Percentiles rank a stretch among this genome's conserved stretches.
phyloP scores from a whole-genome alignment of 75 land plant species.

The Pinus taeda region DNA sequence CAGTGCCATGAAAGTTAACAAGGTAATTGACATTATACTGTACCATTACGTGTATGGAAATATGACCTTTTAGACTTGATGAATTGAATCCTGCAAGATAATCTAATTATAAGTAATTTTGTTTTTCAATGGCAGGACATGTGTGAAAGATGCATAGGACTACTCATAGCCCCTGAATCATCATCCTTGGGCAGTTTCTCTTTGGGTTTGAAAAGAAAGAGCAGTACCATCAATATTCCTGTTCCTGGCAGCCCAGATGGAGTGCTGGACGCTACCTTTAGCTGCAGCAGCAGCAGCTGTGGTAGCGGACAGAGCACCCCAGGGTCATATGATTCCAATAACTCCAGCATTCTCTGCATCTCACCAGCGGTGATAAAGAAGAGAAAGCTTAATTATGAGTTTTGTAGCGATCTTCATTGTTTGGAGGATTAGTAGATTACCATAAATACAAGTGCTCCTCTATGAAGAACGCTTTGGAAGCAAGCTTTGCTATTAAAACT shows the following conservation, averaged over 20 bases:
- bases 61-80: too few relatives aligned
- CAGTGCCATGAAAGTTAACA: conserved; percentile 23
- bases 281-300: conserved; percentile 5
- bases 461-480: neutral
- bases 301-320: conserved; percentile 8
- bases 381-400: conserved; percentile 7
- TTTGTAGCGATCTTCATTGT: neutral
- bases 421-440: neutral
- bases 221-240: neutral
- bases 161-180: neutral
- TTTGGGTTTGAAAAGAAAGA: conserved; percentile 8
- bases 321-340: neutral
- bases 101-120: neutral
- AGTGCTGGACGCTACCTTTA: conserved; percentile 3
- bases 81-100: too few relatives aligned
- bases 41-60: too few relatives aligned
- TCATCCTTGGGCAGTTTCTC: neutral
- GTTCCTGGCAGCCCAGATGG: neutral
- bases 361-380: conserved; percentile 7
- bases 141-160: neutral
- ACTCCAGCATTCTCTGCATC: conserved; percentile 7
- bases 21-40: conserved; percentile 18
- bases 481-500: neutral
- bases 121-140: neutral
- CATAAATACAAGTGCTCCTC: neutral